These are phyloP conservation scores for Tuber aestivum DNA, from an alignment of 495 filamentous ascomycete species.

Conservation along the genomic window DNA sequence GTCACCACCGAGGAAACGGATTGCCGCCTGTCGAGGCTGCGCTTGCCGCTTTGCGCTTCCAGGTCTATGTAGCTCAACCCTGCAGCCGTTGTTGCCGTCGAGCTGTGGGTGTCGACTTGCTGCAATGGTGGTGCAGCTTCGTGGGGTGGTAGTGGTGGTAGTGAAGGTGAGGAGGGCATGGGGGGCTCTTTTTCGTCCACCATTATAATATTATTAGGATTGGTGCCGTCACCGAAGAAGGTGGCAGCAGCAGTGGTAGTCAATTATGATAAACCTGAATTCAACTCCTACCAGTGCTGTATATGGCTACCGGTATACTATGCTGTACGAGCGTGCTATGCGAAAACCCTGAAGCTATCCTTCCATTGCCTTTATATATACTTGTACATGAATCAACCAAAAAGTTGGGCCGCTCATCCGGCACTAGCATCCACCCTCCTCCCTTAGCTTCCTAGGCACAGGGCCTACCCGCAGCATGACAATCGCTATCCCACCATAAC, in stretches of 20 bases:
- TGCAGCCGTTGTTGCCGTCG: not conserved
- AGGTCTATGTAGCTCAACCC: conserved; percentile 23
- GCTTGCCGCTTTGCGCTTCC: conserved; percentile 23
- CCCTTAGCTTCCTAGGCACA: not conserved
- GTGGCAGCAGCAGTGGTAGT: not conserved
- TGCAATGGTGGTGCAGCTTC: not conserved
- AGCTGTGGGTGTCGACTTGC: not conserved
- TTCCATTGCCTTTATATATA: not conserved
- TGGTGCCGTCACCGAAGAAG: not conserved
- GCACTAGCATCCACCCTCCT: not conserved
- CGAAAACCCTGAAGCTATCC: not conserved
- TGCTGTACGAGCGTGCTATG: not conserved
- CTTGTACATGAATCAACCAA: not conserved
- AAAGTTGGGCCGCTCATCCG: not conserved
- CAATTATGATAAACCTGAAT: not conserved
- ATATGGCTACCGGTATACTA: not conserved
- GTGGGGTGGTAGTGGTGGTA: not conserved
- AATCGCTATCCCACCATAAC: not conserved
- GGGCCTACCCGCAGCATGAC: not conserved
- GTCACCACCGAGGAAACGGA: conserved; percentile 29
- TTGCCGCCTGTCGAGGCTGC: conserved; percentile 19
- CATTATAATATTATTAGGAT: not conserved
- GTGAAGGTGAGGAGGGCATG: not conserved
- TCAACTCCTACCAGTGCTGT: not conserved
- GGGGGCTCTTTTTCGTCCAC: not conserved